A percentile compares a stretch with the other conserved stretches of the same genome.
phyloP scores from a whole-genome alignment of 495 filamentous ascomycete genomes.

The Antarctomyces pellizariae region DNA sequence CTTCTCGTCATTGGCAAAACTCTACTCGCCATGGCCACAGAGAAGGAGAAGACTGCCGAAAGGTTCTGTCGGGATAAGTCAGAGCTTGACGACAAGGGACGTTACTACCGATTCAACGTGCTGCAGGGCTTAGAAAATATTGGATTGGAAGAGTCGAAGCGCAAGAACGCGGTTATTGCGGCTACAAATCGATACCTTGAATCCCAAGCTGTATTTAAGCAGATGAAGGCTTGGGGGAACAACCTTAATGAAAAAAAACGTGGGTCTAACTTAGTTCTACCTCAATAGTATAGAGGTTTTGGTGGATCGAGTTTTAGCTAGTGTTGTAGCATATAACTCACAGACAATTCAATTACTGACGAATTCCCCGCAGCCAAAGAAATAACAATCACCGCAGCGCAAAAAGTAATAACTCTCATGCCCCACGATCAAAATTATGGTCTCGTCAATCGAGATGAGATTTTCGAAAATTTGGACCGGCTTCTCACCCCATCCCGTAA shows the following conservation, averaged over 20 bases:
- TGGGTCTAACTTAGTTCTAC: conserved; percentile 2
- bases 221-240: conserved; percentile 16
- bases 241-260: conserved; percentile 7
- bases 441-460: conserved; percentile 3
- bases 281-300: not conserved
- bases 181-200: conserved; percentile 20
- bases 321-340: too few relatives aligned
- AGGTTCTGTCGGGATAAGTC: conserved; percentile 18
- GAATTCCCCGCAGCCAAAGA: not conserved
- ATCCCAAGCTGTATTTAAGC: conserved; percentile 15
- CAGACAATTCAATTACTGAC: too few relatives aligned
- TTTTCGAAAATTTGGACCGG: conserved; percentile 5
- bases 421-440: conserved; percentile 4
- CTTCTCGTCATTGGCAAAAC: conserved; percentile 14
- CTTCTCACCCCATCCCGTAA: conserved; percentile 1
- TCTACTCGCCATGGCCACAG: conserved; percentile 13
- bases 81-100: conserved; percentile 14
- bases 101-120: conserved; percentile 25
- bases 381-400: too few relatives aligned
- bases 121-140: conserved; percentile 20
- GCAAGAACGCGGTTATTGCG: conserved; percentile 16
- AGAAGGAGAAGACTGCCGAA: conserved; percentile 19
- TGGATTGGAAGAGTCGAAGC: conserved; percentile 17
- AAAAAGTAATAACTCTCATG: conserved; percentile 5
- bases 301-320: too few relatives aligned